phyloP scores from a whole-genome alignment of 75 land plant genomes.

The Azolla pinnata region DNA sequence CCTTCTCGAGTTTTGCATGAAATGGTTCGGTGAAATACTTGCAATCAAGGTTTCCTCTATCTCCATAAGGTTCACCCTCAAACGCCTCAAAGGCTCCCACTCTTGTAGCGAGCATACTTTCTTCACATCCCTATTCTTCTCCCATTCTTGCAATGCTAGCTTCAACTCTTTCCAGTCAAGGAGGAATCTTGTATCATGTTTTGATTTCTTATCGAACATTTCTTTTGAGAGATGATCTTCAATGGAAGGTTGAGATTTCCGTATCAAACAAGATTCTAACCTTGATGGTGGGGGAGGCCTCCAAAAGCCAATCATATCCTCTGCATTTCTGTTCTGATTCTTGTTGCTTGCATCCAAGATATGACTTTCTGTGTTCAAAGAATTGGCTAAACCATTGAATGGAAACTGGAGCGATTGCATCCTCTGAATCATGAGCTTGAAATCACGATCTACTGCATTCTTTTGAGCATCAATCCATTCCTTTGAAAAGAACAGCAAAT shows the following conservation, averaged over 20 bases:
- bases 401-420: conserved; percentile 40
- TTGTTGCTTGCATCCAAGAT: conserved; percentile 19
- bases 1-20: conserved; percentile 43
- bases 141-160: neutral
- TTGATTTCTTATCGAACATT: conserved; percentile 1
- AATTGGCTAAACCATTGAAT: conserved; percentile 40
- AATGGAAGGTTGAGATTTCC: neutral
- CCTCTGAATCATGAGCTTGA: conserved; percentile 50
- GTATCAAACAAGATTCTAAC: conserved; percentile 4
- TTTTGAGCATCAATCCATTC: conserved; percentile 69
- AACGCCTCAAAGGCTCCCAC: conserved; percentile 67
- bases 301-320: neutral
- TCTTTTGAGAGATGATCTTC: neutral
- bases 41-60: conserved; percentile 44
- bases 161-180: neutral
- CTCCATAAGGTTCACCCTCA: conserved; percentile 61
- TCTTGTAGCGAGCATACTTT: conserved; percentile 20
- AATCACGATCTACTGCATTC: conserved; percentile 58
- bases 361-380: conserved; percentile 74
- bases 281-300: conserved; percentile 4
- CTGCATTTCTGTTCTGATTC: neutral
- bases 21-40: conserved; percentile 37
- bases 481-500: conserved; percentile 58
- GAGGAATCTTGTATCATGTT: conserved; percentile 3
- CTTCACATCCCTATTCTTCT: neutral